These are phyloP conservation scores for Coemansia sp. DNA, from an alignment of 192 early-diverging fungal species.

Conservation along the genomic window DNA sequence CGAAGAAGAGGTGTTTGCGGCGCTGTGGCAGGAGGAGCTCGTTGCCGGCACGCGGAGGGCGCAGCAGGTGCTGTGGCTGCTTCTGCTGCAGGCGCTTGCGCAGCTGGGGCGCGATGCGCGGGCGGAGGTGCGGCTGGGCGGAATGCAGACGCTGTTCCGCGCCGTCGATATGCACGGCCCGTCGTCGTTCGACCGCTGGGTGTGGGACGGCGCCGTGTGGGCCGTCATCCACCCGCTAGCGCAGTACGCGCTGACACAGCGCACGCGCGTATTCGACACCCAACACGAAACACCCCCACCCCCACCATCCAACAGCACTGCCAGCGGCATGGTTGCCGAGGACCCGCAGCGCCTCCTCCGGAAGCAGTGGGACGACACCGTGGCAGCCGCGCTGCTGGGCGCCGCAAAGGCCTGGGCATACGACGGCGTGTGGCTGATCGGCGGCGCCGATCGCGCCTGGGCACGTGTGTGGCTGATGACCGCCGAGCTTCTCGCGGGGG, in stretches of 20 bases:
- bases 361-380: slow-evolving; percentile 52
- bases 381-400: slow-evolving; percentile 35
- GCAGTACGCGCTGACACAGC: slow-evolving; percentile 15
- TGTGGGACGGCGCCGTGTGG: slow-evolving; percentile 88
- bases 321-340: slow-evolving; percentile 45
- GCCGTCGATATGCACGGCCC: slow-evolving; percentile 89
- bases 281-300: not conserved
- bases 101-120: slow-evolving; percentile 74
- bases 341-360: slow-evolving; percentile 30
- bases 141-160: slow-evolving; percentile 92
- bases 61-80: slow-evolving; percentile 79
- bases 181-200: slow-evolving; percentile 61
- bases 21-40: slow-evolving; percentile 34
- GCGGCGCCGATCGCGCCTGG: slow-evolving; percentile 23
- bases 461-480: slow-evolving; percentile 22
- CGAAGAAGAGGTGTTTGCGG: slow-evolving; percentile 3
- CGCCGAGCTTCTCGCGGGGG: too few relatives aligned
- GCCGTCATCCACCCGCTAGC: slow-evolving; percentile 79
- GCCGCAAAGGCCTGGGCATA: slow-evolving; percentile 19
- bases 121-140: slow-evolving; percentile 91
- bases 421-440: slow-evolving; percentile 9
- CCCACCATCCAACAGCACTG: not conserved
- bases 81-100: slow-evolving; percentile 80
- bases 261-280: slow-evolving; percentile 16
- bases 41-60: slow-evolving; percentile 1